phyloP scores from a whole-genome alignment of 106 monocot genomes.

The Xerophyta viscosa region DNA sequence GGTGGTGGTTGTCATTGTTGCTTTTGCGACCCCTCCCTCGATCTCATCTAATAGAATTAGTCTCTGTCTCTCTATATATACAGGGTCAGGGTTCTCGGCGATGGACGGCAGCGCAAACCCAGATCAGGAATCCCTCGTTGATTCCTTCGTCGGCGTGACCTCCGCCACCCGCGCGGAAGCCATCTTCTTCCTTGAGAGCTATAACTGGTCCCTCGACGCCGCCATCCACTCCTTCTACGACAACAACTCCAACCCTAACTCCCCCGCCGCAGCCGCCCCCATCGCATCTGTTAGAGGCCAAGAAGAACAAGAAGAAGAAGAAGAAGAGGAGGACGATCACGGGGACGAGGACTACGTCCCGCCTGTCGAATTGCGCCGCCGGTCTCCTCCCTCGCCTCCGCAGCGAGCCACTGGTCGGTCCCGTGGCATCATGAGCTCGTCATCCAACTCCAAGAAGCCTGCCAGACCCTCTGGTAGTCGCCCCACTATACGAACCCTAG shows the following conservation, averaged over 20 bases:
- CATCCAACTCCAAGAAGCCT: neutral
- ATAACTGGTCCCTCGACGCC: conserved; percentile 54
- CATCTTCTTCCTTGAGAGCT: conserved; percentile 71
- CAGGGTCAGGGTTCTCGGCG: no score
- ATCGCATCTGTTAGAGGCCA: conserved; percentile 5
- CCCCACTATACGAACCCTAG: conserved; percentile 57
- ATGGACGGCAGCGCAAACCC: conserved; percentile 10
- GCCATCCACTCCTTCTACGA: conserved; percentile 77
- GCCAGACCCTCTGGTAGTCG: conserved; percentile 15
- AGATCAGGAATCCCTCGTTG: conserved; percentile 23
- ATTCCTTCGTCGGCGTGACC: conserved; percentile 41
- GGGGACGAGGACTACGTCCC: conserved; percentile 6
- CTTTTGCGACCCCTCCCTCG: no score
- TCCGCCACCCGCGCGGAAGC: conserved; percentile 57
- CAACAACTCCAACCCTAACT: neutral
- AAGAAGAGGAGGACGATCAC: neutral
- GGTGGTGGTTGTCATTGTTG: no score
- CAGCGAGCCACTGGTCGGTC: neutral
- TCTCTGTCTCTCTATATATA: no score
- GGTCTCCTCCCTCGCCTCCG: neutral
- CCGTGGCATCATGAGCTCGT: neutral
- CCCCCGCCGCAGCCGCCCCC: neutral
- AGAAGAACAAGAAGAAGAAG: neutral
- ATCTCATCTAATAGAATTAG: no score
- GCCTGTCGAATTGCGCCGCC: neutral